Evolutionary conservation across 768 basidiomycete genomes (phyloP).

Genomic region (Cystobasidium ongulense): DNA sequence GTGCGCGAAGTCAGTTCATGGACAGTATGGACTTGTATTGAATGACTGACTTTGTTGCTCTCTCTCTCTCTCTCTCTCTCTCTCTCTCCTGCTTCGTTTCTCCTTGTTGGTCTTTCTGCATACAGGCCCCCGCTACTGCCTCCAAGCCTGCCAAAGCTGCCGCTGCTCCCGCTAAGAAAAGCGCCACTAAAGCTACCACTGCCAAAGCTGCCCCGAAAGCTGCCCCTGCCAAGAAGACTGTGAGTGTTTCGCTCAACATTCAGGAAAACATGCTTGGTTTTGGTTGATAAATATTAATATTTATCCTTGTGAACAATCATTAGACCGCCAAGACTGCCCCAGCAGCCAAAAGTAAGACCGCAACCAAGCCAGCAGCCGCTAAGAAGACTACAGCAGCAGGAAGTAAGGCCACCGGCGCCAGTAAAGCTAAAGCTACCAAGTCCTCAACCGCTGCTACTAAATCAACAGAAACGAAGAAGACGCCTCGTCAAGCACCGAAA

Average conservation of each 20-base stretch:
- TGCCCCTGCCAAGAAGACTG: conserved; percentile 21
- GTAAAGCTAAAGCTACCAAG: background rate
- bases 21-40: background rate
- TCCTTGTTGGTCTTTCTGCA: background rate
- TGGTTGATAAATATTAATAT: too few species aligned
- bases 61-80: background rate
- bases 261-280: too few species aligned
- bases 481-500: conserved; percentile 22
- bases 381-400: conserved; percentile 4
- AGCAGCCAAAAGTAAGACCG: conserved; percentile 3
- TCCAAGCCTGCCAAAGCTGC: conserved; percentile 6
- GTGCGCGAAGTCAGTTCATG: background rate
- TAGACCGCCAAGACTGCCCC: conserved; percentile 3
- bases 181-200: background rate
- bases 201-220: conserved; percentile 24
- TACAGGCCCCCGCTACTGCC: background rate
- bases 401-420: background rate
- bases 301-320: background rate
- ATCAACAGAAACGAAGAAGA: conserved; percentile 1
- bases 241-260: conserved; percentile 3
- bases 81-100: background rate
- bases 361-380: background rate
- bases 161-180: conserved; percentile 22
- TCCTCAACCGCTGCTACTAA: background rate
- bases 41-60: background rate